Evolutionary conservation across 495 filamentous ascomycete species (phyloP), one percentile per base, ranked within the genome.

Genomic region (Penicillium canescens): DNA sequence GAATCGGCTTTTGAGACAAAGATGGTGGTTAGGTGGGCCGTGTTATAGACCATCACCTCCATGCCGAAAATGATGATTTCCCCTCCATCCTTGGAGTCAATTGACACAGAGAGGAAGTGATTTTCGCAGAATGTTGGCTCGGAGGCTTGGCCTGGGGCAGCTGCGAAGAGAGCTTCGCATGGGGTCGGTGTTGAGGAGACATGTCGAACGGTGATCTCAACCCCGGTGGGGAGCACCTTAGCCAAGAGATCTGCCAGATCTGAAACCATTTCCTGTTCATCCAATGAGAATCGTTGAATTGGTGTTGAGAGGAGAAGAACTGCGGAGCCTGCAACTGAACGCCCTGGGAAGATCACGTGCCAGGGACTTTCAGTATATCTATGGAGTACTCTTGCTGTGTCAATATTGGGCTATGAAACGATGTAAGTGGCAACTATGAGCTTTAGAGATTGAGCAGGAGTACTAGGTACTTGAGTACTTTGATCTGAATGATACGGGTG

Each of bases 1-100:
- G 93, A 96, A 70, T 99, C 94, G 43, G 94, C 94, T 72, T 99
- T 99, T 50, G 91, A 92, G 35, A 99, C 86, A 71, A 98, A 99
- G 33, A 98, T 81, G 34, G 86, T 96, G 4, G 88, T 95, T 31
- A 89, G 81, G 70, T 84, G 82, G 55, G 82, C 82, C 31, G 89
- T 95, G 18, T 88, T 81, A 66, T 87, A 88, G 53, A 88, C 73
- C 45, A 79, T 53, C 39, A 82, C 75, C 61, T 88, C 85, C 51
- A 88, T 82, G 9, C 86, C 89, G 59, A 87, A 85, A n/a, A 89
- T 70, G 37, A 85, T 74, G 28, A 88, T 57, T 54, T 78, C 75
- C 46, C 67, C 52, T 39, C 56, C 55, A 53, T 58, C 58, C 10
- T 71, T 45, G 13, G 50, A 53, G 36, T 77, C 72, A 58, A 91